Percentiles rank a stretch among this genome's conserved stretches.
These are phyloP conservation scores for Phytophthora europaea DNA, from an alignment of 352 stramenopile genomes.

Conservation along the genomic window DNA sequence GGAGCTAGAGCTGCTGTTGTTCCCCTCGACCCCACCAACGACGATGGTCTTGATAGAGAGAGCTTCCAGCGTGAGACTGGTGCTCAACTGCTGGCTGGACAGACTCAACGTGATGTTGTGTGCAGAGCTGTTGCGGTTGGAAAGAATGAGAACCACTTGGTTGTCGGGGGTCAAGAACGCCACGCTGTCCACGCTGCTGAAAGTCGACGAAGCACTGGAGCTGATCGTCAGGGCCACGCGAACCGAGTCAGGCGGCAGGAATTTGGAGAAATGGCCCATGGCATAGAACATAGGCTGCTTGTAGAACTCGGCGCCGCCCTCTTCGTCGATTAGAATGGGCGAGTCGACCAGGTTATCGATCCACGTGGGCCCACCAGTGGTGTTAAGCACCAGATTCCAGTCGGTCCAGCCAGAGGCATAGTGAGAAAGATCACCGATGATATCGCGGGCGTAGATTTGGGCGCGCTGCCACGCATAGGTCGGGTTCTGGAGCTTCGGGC, in stretches of 20 bases:
- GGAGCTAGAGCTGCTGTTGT: slow-evolving; percentile 22
- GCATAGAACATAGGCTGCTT: slow-evolving; percentile 89
- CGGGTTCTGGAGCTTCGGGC: slow-evolving; percentile 54
- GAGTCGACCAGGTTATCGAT: slow-evolving; percentile 72
- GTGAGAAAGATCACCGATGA: slow-evolving; percentile 89
- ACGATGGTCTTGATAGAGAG: slow-evolving; percentile 65
- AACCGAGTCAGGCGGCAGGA: slow-evolving; percentile 60
- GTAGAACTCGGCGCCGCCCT: slow-evolving; percentile 70
- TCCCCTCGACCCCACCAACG: slow-evolving; percentile 40
- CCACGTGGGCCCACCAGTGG: slow-evolving; percentile 79
- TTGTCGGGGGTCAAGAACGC: slow-evolving; percentile 61
- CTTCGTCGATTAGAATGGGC: slow-evolving; percentile 77
- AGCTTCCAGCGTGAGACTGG: slow-evolving; percentile 48
- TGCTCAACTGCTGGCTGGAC: slow-evolving; percentile 44
- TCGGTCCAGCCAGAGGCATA: slow-evolving; percentile 86
- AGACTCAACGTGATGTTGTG: slow-evolving; percentile 52
- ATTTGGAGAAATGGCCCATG: slow-evolving; percentile 82
- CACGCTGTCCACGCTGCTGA: slow-evolving; percentile 55
- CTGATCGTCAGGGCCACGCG: slow-evolving; percentile 50
- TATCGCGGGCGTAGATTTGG: slow-evolving; percentile 87
- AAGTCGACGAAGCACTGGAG: slow-evolving; percentile 34
- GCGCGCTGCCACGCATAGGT: slow-evolving; percentile 69
- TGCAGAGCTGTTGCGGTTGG: slow-evolving; percentile 56
- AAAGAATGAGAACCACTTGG: slow-evolving; percentile 59
- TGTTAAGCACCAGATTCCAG: slow-evolving; percentile 91